These are phyloP conservation scores for Cercospora sesami DNA, from an alignment of 2,329 filamentous ascomycete genomes.

Conservation along the genomic window DNA sequence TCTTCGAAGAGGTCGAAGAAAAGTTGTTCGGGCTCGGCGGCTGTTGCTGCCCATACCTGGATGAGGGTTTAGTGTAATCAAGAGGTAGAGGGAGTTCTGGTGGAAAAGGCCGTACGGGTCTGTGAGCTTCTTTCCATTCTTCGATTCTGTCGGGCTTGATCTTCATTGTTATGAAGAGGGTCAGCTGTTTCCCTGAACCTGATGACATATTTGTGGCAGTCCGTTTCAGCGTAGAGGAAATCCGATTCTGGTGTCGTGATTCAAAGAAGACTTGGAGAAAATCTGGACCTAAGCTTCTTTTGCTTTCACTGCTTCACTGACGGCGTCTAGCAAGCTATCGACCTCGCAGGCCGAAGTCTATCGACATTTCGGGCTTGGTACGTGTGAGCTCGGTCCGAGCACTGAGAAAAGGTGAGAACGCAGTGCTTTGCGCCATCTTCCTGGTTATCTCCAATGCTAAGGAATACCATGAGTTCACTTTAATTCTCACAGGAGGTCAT, in stretches of 20 bases:
- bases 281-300: not conserved
- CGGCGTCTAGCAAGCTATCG: not conserved
- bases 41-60: slow-evolving; percentile 20
- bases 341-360: not conserved
- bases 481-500: not conserved
- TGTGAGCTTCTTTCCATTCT: slow-evolving; percentile 29
- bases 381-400: not conserved
- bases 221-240: not conserved
- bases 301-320: not conserved
- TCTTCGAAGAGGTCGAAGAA: slow-evolving; percentile 29
- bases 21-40: slow-evolving; percentile 25
- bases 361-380: slow-evolving; percentile 2
- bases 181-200: slow-evolving; percentile 18
- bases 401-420: not conserved
- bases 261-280: not conserved
- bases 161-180: slow-evolving; percentile 29
- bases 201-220: not conserved
- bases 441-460: not conserved
- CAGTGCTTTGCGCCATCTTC: not conserved
- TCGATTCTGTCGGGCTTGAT: slow-evolving; percentile 26
- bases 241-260: not conserved
- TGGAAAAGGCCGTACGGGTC: slow-evolving; percentile 23
- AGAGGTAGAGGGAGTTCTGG: not conserved
- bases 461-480: not conserved
- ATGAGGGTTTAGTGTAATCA: not conserved